Evolutionary conservation across 371 early-diverging fungal species (phyloP), one percentile per base, ranked within the genome.

Genomic region (Parasitella parasitica): DNA sequence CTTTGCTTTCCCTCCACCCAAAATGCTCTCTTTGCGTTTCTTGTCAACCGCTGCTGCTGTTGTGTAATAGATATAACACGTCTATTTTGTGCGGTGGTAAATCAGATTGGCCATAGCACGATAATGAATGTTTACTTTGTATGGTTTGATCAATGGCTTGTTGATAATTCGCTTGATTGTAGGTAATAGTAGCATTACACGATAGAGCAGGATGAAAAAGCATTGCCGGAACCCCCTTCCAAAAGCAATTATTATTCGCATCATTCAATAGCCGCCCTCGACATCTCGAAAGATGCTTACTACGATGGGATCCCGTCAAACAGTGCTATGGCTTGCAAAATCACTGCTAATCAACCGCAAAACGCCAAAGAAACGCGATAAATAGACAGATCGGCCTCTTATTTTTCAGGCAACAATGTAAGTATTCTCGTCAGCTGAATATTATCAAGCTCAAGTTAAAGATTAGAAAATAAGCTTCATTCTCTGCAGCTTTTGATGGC

Each of bases 1-100:
- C 52, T 90, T 84, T 63, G 83, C 82, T 58, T 84, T 75, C 18
- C 97, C 97, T 38, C 97, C 97, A 51, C 97, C 96, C 11, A 88
- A 54, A 6, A 77, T 70, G 12, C 94, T 84, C 39, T 89, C 89
- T 58, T 83, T 78, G 37, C 97, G 84, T 76, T 96, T 94, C 15
- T 62, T 71, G 57, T 94, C 86, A 54, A 67, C 27, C 18, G 50
- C 27, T 12, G 46, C 15, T 18, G 58, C 32, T 18, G 52, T 24
- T 38, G 63, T 58, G 6, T 60, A 50, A 59, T 66, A 60, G 34
- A 27, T 16, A 26, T 46, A 59, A 22, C 6, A 37, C 3, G 15
- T 26, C 63, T 62, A 15, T 18, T 15, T 6, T 16, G 6, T n/a
- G 2, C 16, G 9, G 15, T 49, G 20, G 24, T 30, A 30, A 9